phyloP scores from a whole-genome alignment of 1,139 yeast genomes.

The Cylindricascospora bacillispora region DNA sequence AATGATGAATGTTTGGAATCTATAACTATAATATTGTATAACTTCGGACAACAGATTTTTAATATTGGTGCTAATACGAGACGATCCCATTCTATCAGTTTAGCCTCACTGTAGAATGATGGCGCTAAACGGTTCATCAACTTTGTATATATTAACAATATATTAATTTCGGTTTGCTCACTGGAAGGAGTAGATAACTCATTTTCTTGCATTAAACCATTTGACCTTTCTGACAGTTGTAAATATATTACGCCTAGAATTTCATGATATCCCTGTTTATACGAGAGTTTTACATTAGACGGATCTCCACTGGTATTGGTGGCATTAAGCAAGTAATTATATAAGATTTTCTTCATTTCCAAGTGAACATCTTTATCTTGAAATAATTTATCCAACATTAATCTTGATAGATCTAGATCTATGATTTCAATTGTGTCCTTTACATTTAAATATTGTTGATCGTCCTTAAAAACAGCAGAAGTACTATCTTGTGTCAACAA shows the following conservation, averaged over 20 bases:
- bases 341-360: conserved; percentile 40
- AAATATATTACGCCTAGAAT: conserved; percentile 47
- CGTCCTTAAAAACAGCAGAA: conserved; percentile 5
- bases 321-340: conserved; percentile 29
- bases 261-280: conserved; percentile 65
- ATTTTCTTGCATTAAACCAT: too few relatives aligned
- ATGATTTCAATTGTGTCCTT: conserved; percentile 34
- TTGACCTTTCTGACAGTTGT: too few relatives aligned
- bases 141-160: too few relatives aligned
- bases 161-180: too few relatives aligned
- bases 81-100: conserved; percentile 25
- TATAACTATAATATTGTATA: conserved; percentile 17
- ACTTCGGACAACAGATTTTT: conserved; percentile 29
- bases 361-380: conserved; percentile 27
- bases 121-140: conserved; percentile 23
- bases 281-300: conserved; percentile 30
- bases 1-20: conserved; percentile 35
- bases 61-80: conserved; percentile 35
- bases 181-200: too few relatives aligned
- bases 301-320: conserved; percentile 1
- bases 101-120: conserved; percentile 24
- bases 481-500: conserved; percentile 3
- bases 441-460: conserved; percentile 8
- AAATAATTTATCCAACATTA: conserved; percentile 46
- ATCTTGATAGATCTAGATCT: conserved; percentile 49